Base-by-base conservation (phyloP, 31 red algal genomes). In the Porphyra umbilicalis region DNA sequence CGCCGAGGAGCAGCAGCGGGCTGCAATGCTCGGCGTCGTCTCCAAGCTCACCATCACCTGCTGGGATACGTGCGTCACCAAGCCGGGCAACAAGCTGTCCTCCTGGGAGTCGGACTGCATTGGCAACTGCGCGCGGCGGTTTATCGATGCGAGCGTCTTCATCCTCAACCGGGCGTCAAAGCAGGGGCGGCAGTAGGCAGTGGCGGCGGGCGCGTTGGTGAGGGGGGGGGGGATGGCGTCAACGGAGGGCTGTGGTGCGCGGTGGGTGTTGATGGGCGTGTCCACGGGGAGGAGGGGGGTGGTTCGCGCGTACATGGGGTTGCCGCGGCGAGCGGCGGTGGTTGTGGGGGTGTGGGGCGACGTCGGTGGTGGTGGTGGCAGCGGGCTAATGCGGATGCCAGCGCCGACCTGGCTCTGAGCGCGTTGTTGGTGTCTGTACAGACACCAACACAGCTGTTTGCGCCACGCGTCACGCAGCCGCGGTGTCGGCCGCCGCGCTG, bases 21-120 rank as follows among this genome's bases (percentile, higher is more conserved):
- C 94, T 14, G 94, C 94, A 35, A 89, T 97, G 44, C 94, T 94
- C 75, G 90, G 86, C 76, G 91, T 89, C 81, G 93, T 97, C 79
- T 88, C 94, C 81, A 97, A 97, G 79, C 90, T 97, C 36, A 97
- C 94, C 30, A 84, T 94, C 34, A 92, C 91, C 10, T 97, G 94
- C 80, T 97, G 94, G 94, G 94, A 97, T 78, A 97, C 94, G 79
- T 97, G 94, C 89, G 83, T 97, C 31, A 46, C 77, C 39, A 97
- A 97, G 79, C 94, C 94, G 29, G 94, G 94, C 81, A 85, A 35
- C 85, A 97, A 94, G 81, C 85, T 97, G 34, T 90, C 88, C 20
- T 85, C 88, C 35, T 86, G 88, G 88, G 94, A 97, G 82, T 75
- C 78, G 20, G 94, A 97, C 35, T 97, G 94, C 81, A 93, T 97